Evolutionary conservation across 495 filamentous ascomycete species (phyloP).

Genomic region (Staphylotrichum longicolle): DNA sequence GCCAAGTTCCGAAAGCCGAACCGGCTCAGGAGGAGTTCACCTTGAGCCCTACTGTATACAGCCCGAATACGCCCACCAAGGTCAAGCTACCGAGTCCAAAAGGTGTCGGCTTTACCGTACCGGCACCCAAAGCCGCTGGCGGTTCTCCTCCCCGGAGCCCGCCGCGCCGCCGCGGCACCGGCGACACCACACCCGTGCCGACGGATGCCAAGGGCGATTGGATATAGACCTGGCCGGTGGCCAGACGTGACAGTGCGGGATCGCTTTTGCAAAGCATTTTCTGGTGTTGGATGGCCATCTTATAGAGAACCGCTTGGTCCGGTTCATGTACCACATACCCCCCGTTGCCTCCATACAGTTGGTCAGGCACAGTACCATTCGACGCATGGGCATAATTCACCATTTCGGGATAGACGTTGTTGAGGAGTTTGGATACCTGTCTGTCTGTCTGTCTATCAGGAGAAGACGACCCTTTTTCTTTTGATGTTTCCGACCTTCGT

Average conservation of each 20-base stretch:
- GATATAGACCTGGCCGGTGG: slow-evolving; percentile 21
- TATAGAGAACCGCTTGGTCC: slow-evolving; percentile 14
- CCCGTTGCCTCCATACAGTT: background rate
- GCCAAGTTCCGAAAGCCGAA: slow-evolving; percentile 6
- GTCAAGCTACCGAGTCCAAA: slow-evolving; percentile 44
- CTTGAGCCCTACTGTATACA: slow-evolving; percentile 44
- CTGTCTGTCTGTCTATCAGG: too few relatives aligned
- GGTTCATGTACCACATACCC: slow-evolving; percentile 6
- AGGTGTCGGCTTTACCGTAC: slow-evolving; percentile 43
- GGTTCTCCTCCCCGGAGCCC: slow-evolving; percentile 25
- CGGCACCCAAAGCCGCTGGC: slow-evolving; percentile 16
- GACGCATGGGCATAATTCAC: too few relatives aligned
- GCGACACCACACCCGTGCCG: slow-evolving; percentile 8
- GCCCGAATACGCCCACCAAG: slow-evolving; percentile 42
- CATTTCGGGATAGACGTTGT: slow-evolving; percentile 2
- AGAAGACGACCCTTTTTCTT: too few relatives aligned
- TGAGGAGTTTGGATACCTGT: background rate
- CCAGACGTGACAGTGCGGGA: slow-evolving; percentile 4
- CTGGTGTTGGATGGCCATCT: slow-evolving; percentile 24
- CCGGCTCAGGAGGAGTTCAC: slow-evolving; percentile 28
- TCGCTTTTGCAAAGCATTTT: slow-evolving; percentile 26
- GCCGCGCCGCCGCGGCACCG: slow-evolving; percentile 22
- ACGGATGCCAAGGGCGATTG: slow-evolving; percentile 27
- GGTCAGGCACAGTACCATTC: background rate
- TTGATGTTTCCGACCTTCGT: too few relatives aligned